These are phyloP conservation scores for Trichoderma harzianum DNA, from an alignment of 2,329 filamentous ascomycete genomes.

Conservation along the genomic window DNA sequence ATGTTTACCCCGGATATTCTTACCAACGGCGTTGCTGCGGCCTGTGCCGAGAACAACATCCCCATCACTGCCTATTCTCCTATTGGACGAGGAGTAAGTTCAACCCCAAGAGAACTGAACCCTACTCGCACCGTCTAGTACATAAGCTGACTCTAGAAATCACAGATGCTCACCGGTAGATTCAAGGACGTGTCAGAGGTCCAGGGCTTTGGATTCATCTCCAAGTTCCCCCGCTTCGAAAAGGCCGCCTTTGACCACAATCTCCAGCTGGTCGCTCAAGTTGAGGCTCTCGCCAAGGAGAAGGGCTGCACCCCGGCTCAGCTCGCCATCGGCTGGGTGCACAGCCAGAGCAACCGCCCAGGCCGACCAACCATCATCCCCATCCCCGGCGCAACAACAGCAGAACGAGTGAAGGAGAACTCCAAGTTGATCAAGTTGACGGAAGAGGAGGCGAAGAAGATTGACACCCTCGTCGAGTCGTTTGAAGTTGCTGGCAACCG, in stretches of 20 bases:
- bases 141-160: slow-evolving; percentile 4
- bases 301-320: slow-evolving; percentile 62
- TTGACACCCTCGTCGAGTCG: slow-evolving; percentile 46
- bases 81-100: slow-evolving; percentile 30
- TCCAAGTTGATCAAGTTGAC: slow-evolving; percentile 45
- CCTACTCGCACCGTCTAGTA: not conserved
- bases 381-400: slow-evolving; percentile 61
- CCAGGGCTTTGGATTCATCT: slow-evolving; percentile 23
- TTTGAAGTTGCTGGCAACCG: slow-evolving; percentile 48
- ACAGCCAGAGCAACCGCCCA: slow-evolving; percentile 45
- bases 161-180: slow-evolving; percentile 30
- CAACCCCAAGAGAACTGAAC: slow-evolving; percentile 3
- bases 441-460: slow-evolving; percentile 47
- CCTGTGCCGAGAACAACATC: slow-evolving; percentile 62
- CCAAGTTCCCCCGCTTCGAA: slow-evolving; percentile 56
- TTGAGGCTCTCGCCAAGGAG: slow-evolving; percentile 55
- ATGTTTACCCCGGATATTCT: slow-evolving; percentile 48
- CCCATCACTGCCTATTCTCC: slow-evolving; percentile 64
- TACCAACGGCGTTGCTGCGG: slow-evolving; percentile 49
- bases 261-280: slow-evolving; percentile 55
- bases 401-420: slow-evolving; percentile 61
- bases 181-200: slow-evolving; percentile 27
- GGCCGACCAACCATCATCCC: slow-evolving; percentile 60
- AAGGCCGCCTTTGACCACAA: slow-evolving; percentile 62
- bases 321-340: slow-evolving; percentile 64